Base-by-base conservation (phyloP, 371 early-diverging fungal species). In the Apophysomyces sp. region DNA sequence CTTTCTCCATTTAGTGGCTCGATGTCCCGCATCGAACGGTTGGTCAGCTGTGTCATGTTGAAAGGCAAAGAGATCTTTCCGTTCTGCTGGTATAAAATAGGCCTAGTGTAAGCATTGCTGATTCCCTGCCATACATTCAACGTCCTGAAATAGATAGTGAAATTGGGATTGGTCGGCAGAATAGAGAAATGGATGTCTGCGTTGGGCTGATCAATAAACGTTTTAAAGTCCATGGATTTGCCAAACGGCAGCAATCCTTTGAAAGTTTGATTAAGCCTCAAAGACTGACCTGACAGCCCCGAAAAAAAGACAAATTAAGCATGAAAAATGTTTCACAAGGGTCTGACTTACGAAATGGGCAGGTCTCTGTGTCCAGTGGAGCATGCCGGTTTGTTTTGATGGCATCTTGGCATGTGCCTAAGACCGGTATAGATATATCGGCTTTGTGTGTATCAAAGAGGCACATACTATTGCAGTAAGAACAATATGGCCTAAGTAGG, bases 331-430 rank as follows among this genome's bases (percentile, higher is more conserved):
- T 24, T n/a, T 34, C 13, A n/a, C 57, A 34, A 30, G 36, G 57
- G 36, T 34, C 49, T 44, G 49, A 57, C 57, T n/a, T 40, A 57
- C 57, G 57, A 36, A 40, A 27, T 27, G 57, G 57, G 21, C 57
- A 57, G n/a, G 40, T 27, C 15, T 57, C 40, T 34, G 57, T 57
- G 5, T 36, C 36, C 9, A 27, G 18, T 27, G 57, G 36, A 13
- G 26, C 24, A 18, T 27, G 36, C 36, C 36, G 57, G 21, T 27
- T 40, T 57, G 36, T 27, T 34, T 57, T n/a, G 57, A 57, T 57
- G 31, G 40, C 39, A n/a, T 57, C 57, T 27, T 57, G 57, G 32
- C 57, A 57, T n/a, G 57, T 57, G 36, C 57, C 57, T 24, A 21
- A 37, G 24, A 57, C 57, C 9, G 27, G 13, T 15, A 28, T 57